Base-by-base conservation (phyloP, 2,329 filamentous ascomycete species). In the Ceratocystis colombiana region DNA sequence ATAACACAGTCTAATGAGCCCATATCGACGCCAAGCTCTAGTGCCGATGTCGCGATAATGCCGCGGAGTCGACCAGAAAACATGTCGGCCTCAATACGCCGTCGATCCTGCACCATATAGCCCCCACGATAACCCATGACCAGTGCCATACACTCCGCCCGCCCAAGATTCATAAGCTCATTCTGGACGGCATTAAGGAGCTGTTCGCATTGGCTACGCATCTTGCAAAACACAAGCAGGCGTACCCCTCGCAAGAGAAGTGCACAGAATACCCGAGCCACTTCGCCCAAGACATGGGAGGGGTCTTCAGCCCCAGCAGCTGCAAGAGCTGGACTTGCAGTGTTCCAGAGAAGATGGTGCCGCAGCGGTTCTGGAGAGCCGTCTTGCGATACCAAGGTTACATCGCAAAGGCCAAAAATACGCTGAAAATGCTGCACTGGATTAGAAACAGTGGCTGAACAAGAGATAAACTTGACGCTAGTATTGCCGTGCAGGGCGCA, bases 81-180 rank as follows among this genome's bases (percentile, higher is more conserved):
- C 94, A 99, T 97, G 73, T 97, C 92, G 30, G 82, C 85, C 74
- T 99, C 94, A 68, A 99, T 96, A 66, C 83, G 81, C 20, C 94
- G 84, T 66, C 94, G 82, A 72, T 99, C 94, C 73, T 95, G 88
- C 1, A 93, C 85, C 2, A 92, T 96, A 73, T 99, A 99, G 0
- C 94, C 94, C 28, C 94, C 94, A 69, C 94, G 85, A 72, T 99
- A 99, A 0, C 89, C 90, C 91, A 96, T 96, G 1, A 99, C 90
- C 61, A 93, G 80, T 33, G 83, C 83, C 71, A 85, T 84, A 46
- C 90, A 87, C 71, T 96, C 91, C 2, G 83, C 76, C 53, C 90
- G 82, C 28, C 90, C 90, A 0, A 96, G 78, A 1, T 79, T 79
- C 45, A 84, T 80, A 5, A 97, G 80, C 73, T 96, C 90, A 50